Base-by-base conservation (phyloP, 1,284 basidiomycete species). In the Malassezia pachydermatis region DNA sequence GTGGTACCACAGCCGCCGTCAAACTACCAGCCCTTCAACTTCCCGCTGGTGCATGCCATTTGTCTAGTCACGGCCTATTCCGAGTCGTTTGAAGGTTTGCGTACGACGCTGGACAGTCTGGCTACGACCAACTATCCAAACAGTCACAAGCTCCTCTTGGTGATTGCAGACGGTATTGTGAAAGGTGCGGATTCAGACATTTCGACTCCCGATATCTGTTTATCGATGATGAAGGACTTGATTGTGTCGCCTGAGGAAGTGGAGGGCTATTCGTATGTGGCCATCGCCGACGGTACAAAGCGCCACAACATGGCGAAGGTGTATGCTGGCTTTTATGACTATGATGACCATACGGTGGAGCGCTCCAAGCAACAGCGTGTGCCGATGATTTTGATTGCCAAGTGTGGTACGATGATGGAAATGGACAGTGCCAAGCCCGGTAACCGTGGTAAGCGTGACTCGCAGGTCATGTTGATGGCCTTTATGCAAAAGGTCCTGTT, bases 271-370 rank as follows among this genome's bases (percentile, higher is more conserved):
- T 94, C 89, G 41, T 99, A 98, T 70, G 88, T 96, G 38, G 89
- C 94, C 53, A 96, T 98, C 64, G 94, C 94, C 20, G 90, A 98
- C 72, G 94, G 94, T 25, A 88, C 95, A 77, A 98, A 96, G 76
- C 80, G 88, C 19, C 92, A 96, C 78, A 99, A 98, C 74, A 94
- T 94, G 89, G 92, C 92, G 52, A 92, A 92, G 76, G 89, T 98
- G 36, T 96, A 85, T 65, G 89, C 92, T 27, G 94, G 94, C 4
- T 98, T 88, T 77, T 99, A 99, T 75, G 80, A 83, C 56, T 98
- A 98, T 74, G 89, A 96, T 73, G 80, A 89, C 67, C 79, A 84
- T 49, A 95, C 90, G 0, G 80, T 88, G 33, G 94, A 98, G 75
- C 77, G 78, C 25, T 84, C 83, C 53, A 99, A 98, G 76, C 92